These are phyloP conservation scores for Bryum argenteum DNA, from an alignment of 225 moss, liverwort and hornwort genomes.

Conservation along the genomic window DNA sequence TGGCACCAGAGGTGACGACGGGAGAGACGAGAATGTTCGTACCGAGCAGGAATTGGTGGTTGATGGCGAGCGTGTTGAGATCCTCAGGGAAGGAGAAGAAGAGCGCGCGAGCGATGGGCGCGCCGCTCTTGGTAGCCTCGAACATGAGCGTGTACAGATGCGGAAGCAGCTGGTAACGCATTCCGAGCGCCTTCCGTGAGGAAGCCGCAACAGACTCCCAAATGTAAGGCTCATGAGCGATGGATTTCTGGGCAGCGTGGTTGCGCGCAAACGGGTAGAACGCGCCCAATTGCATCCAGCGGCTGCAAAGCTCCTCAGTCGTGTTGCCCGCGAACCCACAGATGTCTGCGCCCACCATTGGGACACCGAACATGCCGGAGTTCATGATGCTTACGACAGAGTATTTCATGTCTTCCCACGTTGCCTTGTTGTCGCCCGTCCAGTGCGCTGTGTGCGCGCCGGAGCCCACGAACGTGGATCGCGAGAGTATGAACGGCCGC, in stretches of 20 bases:
- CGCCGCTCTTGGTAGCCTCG: slow-evolving; percentile 72
- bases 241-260: slow-evolving; percentile 42
- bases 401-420: slow-evolving; percentile 73
- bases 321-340: slow-evolving; percentile 76
- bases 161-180: slow-evolving; percentile 72
- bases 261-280: slow-evolving; percentile 86
- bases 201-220: slow-evolving; percentile 69
- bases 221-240: slow-evolving; percentile 58
- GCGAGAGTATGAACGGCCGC: slow-evolving; percentile 74
- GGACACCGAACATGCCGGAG: slow-evolving; percentile 72
- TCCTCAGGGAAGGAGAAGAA: slow-evolving; percentile 73
- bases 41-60: slow-evolving; percentile 68
- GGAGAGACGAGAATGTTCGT: slow-evolving; percentile 66
- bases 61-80: slow-evolving; percentile 41
- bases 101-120: slow-evolving; percentile 66
- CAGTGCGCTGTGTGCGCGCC: slow-evolving; percentile 85
- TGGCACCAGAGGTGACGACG: slow-evolving; percentile 46
- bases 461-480: slow-evolving; percentile 77
- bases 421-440: slow-evolving; percentile 87
- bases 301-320: slow-evolving; percentile 72
- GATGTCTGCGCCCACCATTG: slow-evolving; percentile 88
- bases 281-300: slow-evolving; percentile 83
- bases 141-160: slow-evolving; percentile 75
- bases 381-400: slow-evolving; percentile 71
- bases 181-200: slow-evolving; percentile 53